A percentile compares a stretch with the other conserved stretches of the same genome.
These are phyloP conservation scores for Diaporthe citriasiana DNA, from an alignment of 2,329 filamentous ascomycete genomes.

Conservation along the genomic window DNA sequence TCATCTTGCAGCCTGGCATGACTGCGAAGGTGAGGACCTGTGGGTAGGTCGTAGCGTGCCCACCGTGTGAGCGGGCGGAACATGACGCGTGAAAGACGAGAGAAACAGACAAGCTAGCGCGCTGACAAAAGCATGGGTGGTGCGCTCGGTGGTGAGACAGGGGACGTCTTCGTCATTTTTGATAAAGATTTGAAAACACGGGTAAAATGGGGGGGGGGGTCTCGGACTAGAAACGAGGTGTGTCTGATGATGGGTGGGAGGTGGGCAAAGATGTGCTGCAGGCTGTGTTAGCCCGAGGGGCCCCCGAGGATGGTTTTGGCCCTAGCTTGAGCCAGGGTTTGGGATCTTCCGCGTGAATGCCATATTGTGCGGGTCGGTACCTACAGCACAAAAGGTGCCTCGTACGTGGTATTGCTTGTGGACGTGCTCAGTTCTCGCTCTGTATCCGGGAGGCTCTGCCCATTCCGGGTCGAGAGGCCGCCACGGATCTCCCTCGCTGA, in stretches of 20 bases:
- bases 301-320: constrained; percentile 5
- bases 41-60: not conserved
- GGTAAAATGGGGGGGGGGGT: constrained; percentile 27
- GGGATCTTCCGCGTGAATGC: constrained; percentile 31
- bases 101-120: not conserved
- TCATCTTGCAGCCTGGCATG: constrained; percentile 4
- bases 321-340: constrained; percentile 33
- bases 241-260: constrained; percentile 20
- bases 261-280: constrained; percentile 32
- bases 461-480: constrained; percentile 8
- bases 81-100: constrained; percentile 18
- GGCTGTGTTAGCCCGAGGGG: constrained; percentile 12
- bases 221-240: constrained; percentile 24
- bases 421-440: constrained; percentile 2
- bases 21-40: not conserved
- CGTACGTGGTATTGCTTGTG: constrained; percentile 8
- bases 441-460: constrained; percentile 6
- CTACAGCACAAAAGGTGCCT: not conserved
- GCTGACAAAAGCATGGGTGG: constrained; percentile 29
- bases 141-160: constrained; percentile 14
- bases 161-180: constrained; percentile 14
- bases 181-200: constrained; percentile 29
- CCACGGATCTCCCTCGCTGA: constrained; percentile 16
- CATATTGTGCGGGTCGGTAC: constrained; percentile 30
- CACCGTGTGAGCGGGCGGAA: not conserved